Conservation (phyloP, 2,329 filamentous ascomycete species). For the Leptographium radiaticola region DNA sequence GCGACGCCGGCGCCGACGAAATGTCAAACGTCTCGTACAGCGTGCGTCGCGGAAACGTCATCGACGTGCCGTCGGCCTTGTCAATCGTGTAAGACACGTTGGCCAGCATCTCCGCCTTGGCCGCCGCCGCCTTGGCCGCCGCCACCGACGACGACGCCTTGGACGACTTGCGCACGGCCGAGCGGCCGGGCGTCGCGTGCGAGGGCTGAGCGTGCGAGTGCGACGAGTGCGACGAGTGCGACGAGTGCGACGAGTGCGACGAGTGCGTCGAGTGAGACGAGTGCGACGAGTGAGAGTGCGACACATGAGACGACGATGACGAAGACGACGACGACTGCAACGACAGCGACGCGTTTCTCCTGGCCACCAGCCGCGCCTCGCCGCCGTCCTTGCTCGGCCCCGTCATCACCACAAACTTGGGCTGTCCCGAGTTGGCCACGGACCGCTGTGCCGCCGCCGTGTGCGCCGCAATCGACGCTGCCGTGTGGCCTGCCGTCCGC, state of each 20-base stretch:
- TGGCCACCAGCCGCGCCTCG: not conserved
- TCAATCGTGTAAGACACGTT: conserved; percentile 2
- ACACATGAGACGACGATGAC: too few relatives aligned
- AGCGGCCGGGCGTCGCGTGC: too few relatives aligned
- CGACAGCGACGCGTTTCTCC: not conserved
- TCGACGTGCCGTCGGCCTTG: conserved; percentile 1
- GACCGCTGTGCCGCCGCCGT: not conserved
- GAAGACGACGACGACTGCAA: not conserved
- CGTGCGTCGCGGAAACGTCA: not conserved
- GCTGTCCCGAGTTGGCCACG: not conserved
- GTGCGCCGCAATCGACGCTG: not conserved
- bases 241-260: not conserved
- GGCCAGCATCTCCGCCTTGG: conserved; percentile 1
- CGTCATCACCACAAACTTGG: conserved; percentile 3
- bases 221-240: too few relatives aligned
- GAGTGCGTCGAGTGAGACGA: too few relatives aligned
- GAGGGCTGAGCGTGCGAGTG: too few relatives aligned
- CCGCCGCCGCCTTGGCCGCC: not conserved
- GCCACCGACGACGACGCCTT: not conserved
- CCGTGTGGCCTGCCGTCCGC: not conserved
- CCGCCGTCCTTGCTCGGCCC: not conserved
- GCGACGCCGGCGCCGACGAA: not conserved
- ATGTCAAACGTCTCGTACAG: conserved; percentile 1
- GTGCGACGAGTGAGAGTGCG: too few relatives aligned
- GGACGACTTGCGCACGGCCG: too few relatives aligned